Base-by-base conservation (phyloP, 1,284 basidiomycete genomes). In the Papiliotrema fonsecae region DNA sequence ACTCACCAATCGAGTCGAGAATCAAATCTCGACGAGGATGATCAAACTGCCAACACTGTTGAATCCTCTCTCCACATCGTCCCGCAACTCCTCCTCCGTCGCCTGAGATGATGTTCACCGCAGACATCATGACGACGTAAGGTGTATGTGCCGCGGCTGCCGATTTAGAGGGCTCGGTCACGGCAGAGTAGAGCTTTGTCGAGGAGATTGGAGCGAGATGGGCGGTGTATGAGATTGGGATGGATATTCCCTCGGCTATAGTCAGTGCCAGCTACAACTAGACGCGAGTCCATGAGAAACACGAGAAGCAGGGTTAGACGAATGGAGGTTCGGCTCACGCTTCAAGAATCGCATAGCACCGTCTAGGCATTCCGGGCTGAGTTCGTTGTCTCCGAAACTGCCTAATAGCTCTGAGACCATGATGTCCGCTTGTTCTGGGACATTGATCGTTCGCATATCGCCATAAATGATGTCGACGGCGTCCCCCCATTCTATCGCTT, bases 321-420 rank as follows among this genome's bases (percentile, higher is more conserved):
- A n/a, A n/a, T n/a, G n/a, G n/a, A n/a, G n/a, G n/a, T n/a, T n/a
- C 18, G 31, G 76, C 84, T 65, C 63, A 90, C 89, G 77, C 78
- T 91, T 91, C 64, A 93, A 75, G 70, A 90, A 92, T 39, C 92
- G 77, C 81, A 87, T 84, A 16, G 87, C 93, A n/a, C 93, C 93
- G 69, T 97, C 93, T 27, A 97, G 77, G 73, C 93, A 97, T 72
- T 99, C 96, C 0, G 96, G 96, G 65, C 89, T 93, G 37, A 98
- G 82, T 72, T 99, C 96, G 58, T 99, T 99, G 74, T 99, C 96
- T 4, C 94, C 96, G 74, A 99, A 98, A 7, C 88, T 93, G 4
- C 96, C 96, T 54, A 99, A 74, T 18, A 99, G 80, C 74, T 99
- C 96, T 74, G 88, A 94, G 60, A 99, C 86, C 45, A 99, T 79